Base-by-base conservation (phyloP, 2,329 filamentous ascomycete species). In the Neofusicoccum sp. region DNA sequence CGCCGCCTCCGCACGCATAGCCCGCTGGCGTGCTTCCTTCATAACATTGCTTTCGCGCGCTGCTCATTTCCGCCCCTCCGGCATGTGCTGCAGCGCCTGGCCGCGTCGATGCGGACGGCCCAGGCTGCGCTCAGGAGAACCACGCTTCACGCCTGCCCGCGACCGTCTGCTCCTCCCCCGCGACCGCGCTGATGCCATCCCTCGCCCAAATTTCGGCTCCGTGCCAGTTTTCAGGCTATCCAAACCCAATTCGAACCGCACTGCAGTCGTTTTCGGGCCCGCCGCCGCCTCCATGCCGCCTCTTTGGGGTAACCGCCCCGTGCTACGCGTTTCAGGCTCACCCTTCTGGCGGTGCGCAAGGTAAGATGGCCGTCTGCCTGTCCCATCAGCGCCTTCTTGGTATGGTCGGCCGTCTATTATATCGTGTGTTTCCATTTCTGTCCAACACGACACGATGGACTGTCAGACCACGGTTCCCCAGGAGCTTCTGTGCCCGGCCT, bases 191-290 rank as follows among this genome's bases (percentile, higher is more conserved):
- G 14, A 24, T 16, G 33, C 26, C 9, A 7, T 3, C 33, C 33
- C n/a, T 53, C 48, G 48, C 48, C 6, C 48, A 53, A 53, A 53
- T 53, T 53, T 53, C 48, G 48, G 48, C 45, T 33, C 14, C 45
- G 9, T 30, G 9, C 30, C 30, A 51, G 47, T 24, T 12, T 33
- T 30, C 14, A 48, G 12, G 6, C 45, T 33, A 41, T 36, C 54
- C 54, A 45, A 59, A 59, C 57, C 57, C 57, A 51, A 59, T 49
- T 24, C 45, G 43, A 36, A 59, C 57, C 40, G 34, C 57, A 28
- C 26, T 34, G 31, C 28, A 16, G 33, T 59, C 33, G 57, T 26
- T 45, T 45, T 41, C 33, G 43, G 40, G 26, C 34, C 44, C 11
- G 14, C 38, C 34, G 40, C 34, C 34, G 34, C 44, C 44, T 30